Percentiles rank a stretch among this genome's conserved stretches.
Conservation (phyloP, 2,329 filamentous ascomycete genomes). For the Sphaerulina populicola region DNA sequence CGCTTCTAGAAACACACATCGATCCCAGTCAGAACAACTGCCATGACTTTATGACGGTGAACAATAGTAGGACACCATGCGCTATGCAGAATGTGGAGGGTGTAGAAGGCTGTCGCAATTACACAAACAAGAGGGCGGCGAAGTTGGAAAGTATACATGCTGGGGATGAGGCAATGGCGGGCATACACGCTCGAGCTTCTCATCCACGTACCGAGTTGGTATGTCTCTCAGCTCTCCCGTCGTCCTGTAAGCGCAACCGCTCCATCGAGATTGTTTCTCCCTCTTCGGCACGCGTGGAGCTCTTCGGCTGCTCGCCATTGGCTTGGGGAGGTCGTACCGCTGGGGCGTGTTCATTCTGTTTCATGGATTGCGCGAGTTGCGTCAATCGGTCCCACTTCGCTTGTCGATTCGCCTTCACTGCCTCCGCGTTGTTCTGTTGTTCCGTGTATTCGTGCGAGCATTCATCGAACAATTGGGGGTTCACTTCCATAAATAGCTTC, state of each 20-base stretch:
- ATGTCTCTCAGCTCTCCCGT: slow-evolving; percentile 43
- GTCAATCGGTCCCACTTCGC: slow-evolving; percentile 82
- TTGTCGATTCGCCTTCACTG: slow-evolving; percentile 71
- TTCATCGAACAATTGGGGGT: slow-evolving; percentile 95
- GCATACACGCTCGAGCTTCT: slow-evolving; percentile 18
- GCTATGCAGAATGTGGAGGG: slow-evolving; percentile 12
- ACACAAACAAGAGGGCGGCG: slow-evolving; percentile 16
- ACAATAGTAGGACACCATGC: slow-evolving; percentile 5
- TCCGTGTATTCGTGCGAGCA: slow-evolving; percentile 98
- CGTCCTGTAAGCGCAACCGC: slow-evolving; percentile 83
- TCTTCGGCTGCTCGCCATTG: slow-evolving; percentile 32
- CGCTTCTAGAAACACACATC: slow-evolving; percentile 21
- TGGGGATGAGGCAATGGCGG: slow-evolving; percentile 17
- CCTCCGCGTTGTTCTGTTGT: slow-evolving; percentile 83
- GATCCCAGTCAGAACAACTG: slow-evolving; percentile 22
- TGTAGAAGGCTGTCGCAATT: slow-evolving; percentile 6
- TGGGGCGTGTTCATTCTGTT: slow-evolving; percentile 26
- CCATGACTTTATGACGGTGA: slow-evolving; percentile 14
- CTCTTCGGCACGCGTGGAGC: slow-evolving; percentile 55
- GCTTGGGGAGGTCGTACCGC: slow-evolving; percentile 24
- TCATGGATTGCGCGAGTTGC: slow-evolving; percentile 59
- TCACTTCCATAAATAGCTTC: slow-evolving; percentile 99
- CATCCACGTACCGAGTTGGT: slow-evolving; percentile 34
- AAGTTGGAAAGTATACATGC: slow-evolving; percentile 14
- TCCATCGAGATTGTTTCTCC: slow-evolving; percentile 72